phyloP scores from a whole-genome alignment of 2,329 filamentous ascomycete species.

The Colletotrichum euphorbiae region DNA sequence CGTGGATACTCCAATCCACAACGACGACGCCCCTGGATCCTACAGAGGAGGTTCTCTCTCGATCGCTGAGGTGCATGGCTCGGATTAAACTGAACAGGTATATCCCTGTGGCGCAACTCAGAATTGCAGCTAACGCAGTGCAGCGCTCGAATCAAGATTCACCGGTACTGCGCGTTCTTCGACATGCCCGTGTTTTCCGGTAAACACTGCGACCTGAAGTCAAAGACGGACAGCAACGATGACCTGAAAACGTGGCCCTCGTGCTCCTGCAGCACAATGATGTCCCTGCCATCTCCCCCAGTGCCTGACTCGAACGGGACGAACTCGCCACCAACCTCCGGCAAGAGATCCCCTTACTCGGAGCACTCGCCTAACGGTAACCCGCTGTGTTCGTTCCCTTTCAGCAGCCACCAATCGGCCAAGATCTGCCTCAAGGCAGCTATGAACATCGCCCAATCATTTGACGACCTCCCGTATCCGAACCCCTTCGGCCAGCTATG shows the following conservation, averaged over 20 bases:
- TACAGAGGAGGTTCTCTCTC: slow-evolving; percentile 55
- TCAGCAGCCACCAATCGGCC: slow-evolving; percentile 59
- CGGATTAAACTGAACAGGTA: slow-evolving; percentile 63
- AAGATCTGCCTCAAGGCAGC: slow-evolving; percentile 62
- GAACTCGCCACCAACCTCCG: slow-evolving; percentile 41
- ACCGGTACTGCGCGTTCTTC: slow-evolving; percentile 63
- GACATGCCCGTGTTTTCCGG: slow-evolving; percentile 61
- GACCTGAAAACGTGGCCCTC: slow-evolving; percentile 49
- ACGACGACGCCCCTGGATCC: slow-evolving; percentile 51
- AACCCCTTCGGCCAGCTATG: slow-evolving; percentile 52
- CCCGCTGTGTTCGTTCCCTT: slow-evolving; percentile 51
- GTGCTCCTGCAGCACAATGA: slow-evolving; percentile 50
- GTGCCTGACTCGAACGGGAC: slow-evolving; percentile 46
- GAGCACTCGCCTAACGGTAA: slow-evolving; percentile 30
- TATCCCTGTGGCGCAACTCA: neutral
- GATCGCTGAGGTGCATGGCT: slow-evolving; percentile 59
- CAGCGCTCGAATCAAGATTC: slow-evolving; percentile 63
- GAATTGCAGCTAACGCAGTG: slow-evolving; percentile 1
- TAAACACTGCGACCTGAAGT: slow-evolving; percentile 61
- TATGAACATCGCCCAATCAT: slow-evolving; percentile 59
- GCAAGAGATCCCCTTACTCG: slow-evolving; percentile 40
- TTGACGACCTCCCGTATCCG: slow-evolving; percentile 59
- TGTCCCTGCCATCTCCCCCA: slow-evolving; percentile 45
- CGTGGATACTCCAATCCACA: slow-evolving; percentile 49
- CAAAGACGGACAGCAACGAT: slow-evolving; percentile 44